Percentiles rank a stretch among this genome's conserved stretches.
These are phyloP conservation scores for Fusarium austroafricanum DNA, from an alignment of 2,329 filamentous ascomycete species.

Conservation along the genomic window DNA sequence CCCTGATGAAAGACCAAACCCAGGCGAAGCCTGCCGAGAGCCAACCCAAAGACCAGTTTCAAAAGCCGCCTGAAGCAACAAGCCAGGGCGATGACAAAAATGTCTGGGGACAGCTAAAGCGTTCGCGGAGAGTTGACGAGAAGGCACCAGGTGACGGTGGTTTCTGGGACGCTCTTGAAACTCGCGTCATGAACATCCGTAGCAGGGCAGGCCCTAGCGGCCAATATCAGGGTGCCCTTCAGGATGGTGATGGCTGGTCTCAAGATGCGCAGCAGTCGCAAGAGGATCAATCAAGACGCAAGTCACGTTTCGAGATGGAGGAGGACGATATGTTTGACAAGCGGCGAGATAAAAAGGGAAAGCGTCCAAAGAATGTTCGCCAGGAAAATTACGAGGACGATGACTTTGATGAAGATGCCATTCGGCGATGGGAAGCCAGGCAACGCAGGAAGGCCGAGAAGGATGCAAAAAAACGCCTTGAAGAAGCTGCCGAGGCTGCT, in stretches of 20 bases:
- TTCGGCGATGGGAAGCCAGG: conserved; percentile 53
- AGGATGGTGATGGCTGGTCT: not conserved
- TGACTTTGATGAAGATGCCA: conserved; percentile 55
- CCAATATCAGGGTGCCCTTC: conserved; percentile 6
- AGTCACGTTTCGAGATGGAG: conserved; percentile 49
- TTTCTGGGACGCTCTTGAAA: conserved; percentile 45
- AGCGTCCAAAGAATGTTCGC: conserved; percentile 43
- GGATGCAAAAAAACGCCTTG: conserved; percentile 54
- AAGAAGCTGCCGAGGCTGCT: conserved; percentile 55
- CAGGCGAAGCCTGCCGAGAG: not conserved
- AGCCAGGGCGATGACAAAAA: conserved; percentile 1
- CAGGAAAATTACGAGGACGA: conserved; percentile 46
- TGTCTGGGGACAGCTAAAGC: conserved; percentile 45
- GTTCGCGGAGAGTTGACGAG: conserved; percentile 19
- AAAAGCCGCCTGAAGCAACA: not conserved
- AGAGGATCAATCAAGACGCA: conserved; percentile 41
- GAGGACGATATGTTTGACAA: conserved; percentile 40
- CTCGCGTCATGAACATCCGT: conserved; percentile 37
- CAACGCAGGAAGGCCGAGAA: conserved; percentile 58
- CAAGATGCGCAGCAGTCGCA: conserved; percentile 6
- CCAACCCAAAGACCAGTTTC: not conserved
- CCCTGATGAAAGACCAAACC: not conserved
- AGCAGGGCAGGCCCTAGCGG: conserved; percentile 8
- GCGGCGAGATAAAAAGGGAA: conserved; percentile 42
- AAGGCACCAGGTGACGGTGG: conserved; percentile 1